phyloP scores from a whole-genome alignment of 2,329 filamentous ascomycete genomes.

The Myriosclerotinia scirpicola region DNA sequence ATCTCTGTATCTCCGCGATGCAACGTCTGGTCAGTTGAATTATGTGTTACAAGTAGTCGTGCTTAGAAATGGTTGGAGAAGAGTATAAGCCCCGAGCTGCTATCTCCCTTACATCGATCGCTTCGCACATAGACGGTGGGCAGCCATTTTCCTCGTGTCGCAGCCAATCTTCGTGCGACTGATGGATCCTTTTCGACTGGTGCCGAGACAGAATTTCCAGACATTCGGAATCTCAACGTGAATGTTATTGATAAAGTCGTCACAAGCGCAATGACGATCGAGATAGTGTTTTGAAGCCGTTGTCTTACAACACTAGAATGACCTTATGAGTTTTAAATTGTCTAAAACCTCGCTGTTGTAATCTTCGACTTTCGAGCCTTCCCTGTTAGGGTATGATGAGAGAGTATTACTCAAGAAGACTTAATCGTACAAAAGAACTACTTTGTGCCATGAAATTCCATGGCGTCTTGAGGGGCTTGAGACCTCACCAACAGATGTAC shows the following conservation, averaged over 20 bases:
- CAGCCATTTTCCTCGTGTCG: background rate
- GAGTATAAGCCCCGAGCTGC: background rate
- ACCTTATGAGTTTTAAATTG: slow-evolving; percentile 4
- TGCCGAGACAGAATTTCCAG: background rate
- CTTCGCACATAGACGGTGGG: background rate
- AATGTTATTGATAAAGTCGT: background rate
- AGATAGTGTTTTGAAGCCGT: slow-evolving; percentile 12
- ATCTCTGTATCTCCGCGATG: background rate
- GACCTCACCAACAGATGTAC: slow-evolving; percentile 12
- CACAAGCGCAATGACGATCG: background rate
- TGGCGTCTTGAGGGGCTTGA: slow-evolving; percentile 17
- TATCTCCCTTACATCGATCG: background rate
- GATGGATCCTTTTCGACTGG: background rate
- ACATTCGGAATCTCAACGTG: background rate
- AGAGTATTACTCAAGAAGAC: slow-evolving; percentile 3
- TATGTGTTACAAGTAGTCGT: background rate
- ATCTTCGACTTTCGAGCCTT: background rate
- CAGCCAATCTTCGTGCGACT: background rate
- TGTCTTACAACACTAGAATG: slow-evolving; percentile 8
- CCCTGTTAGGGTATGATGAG: background rate
- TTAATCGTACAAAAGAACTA: background rate
- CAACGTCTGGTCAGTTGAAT: background rate
- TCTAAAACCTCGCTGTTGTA: slow-evolving; percentile 5
- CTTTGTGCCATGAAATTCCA: slow-evolving; percentile 19
- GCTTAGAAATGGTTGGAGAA: background rate